A percentile compares a stretch with the other conserved stretches of the same genome.
Evolutionary conservation across 305 asterid genomes (phyloP).

Genomic region (Solanum hybrid): DNA sequence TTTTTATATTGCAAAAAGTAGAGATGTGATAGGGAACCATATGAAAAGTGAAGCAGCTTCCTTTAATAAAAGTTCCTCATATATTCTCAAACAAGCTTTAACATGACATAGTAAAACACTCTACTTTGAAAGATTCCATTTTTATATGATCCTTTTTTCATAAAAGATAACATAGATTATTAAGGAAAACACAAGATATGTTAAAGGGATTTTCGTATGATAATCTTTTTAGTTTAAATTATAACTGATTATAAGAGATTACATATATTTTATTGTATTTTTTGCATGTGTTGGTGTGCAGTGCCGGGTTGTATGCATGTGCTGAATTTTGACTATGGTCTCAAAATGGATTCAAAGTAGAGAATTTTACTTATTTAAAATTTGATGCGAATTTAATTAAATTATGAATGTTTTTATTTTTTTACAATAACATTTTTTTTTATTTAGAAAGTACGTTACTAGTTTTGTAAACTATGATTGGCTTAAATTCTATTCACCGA

Average conservation of each 20-base stretch:
- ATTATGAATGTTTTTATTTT: neutral
- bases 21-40: neutral
- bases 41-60: neutral
- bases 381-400: neutral
- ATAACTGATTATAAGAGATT: neutral
- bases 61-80: neutral
- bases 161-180: neutral
- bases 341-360: neutral
- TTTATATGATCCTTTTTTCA: neutral
- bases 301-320: neutral
- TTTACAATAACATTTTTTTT: neutral
- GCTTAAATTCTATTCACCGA: neutral
- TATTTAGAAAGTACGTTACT: neutral
- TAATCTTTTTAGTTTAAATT: neutral
- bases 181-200: neutral
- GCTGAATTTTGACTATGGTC: neutral
- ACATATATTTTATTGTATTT: neutral
- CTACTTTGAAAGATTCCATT: neutral
- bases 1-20: neutral
- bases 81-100: neutral
- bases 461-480: neutral
- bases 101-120: neutral
- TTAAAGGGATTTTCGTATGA: neutral
- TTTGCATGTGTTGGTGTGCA: neutral
- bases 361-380: neutral